Evolutionary conservation across 768 basidiomycete species (phyloP), one percentile per base, ranked within the genome.

Genomic region (Suillus paluster): DNA sequence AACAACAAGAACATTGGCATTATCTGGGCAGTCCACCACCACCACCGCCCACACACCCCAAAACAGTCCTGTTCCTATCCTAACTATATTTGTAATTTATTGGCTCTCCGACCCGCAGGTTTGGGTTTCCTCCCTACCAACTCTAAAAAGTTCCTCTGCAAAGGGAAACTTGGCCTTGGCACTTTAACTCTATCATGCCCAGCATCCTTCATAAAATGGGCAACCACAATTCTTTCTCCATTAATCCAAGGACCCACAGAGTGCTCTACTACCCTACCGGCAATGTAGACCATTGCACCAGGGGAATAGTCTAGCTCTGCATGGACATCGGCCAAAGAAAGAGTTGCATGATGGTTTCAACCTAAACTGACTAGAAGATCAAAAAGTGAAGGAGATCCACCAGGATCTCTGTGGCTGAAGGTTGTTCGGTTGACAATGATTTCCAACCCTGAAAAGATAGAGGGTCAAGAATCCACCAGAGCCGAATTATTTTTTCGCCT

Each of bases 261-360:
- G 27, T 53, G 52, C 7, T 59, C 61, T 38, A 64, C 64, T 36
- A 65, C 68, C 1, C 71, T 71, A 74, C 1, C 63, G 54, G 1
- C 71, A 59, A 30, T 30, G 30, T 30, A 30, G 30, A 30, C 30
- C 30, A 30, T 30, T 30, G 30, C 30, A 30, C 30, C 0, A 73
- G 61, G 57, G 30, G 30, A 30, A 30, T 30, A 30, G 30, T 30
- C 30, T 30, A 30, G 30, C 30, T 30, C 30, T 30, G 30, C 30
- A 30, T 30, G 30, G 30, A 30, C 30, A 42, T 60, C 49, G 17
- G 15, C 9, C 33, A 60, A 17, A 30, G 30, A 30, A 30, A 30
- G 30, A 6, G 30, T 30, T 30, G 30, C 30, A 30, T 30, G 30
- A 30, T 30, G 30, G 30, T 30, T 30, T 6, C 30, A 6, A 30